These are phyloP conservation scores for Hyphodiscus sp. DNA, from an alignment of 2,329 filamentous ascomycete species.

Conservation along the genomic window DNA sequence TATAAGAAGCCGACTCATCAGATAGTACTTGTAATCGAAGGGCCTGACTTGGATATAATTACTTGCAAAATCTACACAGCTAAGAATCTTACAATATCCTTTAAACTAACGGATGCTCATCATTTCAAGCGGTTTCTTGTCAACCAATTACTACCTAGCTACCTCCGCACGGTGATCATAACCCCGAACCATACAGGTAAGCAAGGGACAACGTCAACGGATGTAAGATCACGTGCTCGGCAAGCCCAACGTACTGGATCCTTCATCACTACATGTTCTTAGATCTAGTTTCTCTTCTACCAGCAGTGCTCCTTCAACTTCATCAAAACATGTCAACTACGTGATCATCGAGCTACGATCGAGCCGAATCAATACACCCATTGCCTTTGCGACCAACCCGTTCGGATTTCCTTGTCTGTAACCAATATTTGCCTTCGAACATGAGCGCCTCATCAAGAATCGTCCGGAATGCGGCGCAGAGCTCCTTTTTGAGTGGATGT, in stretches of 20 bases:
- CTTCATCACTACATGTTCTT: not conserved
- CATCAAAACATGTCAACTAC: not conserved
- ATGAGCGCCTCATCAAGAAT: slow-evolving; percentile 33
- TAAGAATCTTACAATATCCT: too few species aligned
- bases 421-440: slow-evolving; percentile 9
- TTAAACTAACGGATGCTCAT: too few species aligned
- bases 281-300: not conserved
- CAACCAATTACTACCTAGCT: too few species aligned
- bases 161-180: too few species aligned
- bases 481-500: slow-evolving; percentile 26
- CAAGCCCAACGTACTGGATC: not conserved
- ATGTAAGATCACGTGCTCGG: not conserved
- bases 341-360: not conserved
- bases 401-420: slow-evolving; percentile 11
- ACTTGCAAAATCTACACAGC: too few species aligned
- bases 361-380: not conserved
- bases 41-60: too few species aligned
- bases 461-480: slow-evolving; percentile 30
- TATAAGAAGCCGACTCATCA: too few species aligned
- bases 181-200: too few species aligned
- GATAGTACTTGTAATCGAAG: too few species aligned
- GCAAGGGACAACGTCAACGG: not conserved
- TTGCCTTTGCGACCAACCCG: slow-evolving; percentile 1
- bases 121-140: too few species aligned
- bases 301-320: not conserved